phyloP scores from a whole-genome alignment of 495 filamentous ascomycete genomes.

The Penicillium samsonianum region DNA sequence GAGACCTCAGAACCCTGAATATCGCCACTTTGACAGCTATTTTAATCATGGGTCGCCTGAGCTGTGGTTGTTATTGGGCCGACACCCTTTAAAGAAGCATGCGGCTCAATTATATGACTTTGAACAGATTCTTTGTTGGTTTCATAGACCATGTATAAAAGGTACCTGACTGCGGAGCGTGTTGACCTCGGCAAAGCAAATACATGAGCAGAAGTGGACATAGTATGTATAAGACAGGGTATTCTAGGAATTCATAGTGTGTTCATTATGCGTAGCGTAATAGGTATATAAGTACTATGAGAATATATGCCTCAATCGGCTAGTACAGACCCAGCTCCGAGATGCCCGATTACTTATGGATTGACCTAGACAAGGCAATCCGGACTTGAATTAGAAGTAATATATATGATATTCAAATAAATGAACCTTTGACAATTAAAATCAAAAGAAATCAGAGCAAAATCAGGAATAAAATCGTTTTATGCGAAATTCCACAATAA shows the following conservation, averaged over 20 bases:
- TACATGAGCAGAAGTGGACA: neutral
- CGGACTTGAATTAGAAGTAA: too few species aligned
- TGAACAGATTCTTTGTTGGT: neutral
- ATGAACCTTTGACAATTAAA: neutral
- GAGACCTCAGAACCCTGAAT: conserved; percentile 12
- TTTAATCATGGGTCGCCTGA: neutral
- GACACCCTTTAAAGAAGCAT: neutral
- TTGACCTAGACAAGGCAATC: too few species aligned
- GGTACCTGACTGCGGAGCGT: neutral
- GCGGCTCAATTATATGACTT: conserved; percentile 1
- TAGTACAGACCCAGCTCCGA: neutral
- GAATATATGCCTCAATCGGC: conserved; percentile 1
- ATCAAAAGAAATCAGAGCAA: neutral
- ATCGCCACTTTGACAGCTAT: conserved; percentile 11
- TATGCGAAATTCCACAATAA: conserved; percentile 27
- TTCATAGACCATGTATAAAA: neutral
- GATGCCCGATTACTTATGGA: neutral
- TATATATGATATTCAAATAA: neutral
- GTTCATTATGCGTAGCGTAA: neutral
- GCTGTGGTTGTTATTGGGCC: neutral
- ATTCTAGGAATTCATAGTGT: neutral
- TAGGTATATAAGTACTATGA: neutral
- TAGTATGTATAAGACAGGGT: neutral
- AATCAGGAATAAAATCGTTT: neutral
- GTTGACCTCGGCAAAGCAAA: conserved; percentile 7